These are phyloP conservation scores for Penicillium verhagenii DNA, from an alignment of 495 filamentous ascomycete species.

Conservation along the genomic window DNA sequence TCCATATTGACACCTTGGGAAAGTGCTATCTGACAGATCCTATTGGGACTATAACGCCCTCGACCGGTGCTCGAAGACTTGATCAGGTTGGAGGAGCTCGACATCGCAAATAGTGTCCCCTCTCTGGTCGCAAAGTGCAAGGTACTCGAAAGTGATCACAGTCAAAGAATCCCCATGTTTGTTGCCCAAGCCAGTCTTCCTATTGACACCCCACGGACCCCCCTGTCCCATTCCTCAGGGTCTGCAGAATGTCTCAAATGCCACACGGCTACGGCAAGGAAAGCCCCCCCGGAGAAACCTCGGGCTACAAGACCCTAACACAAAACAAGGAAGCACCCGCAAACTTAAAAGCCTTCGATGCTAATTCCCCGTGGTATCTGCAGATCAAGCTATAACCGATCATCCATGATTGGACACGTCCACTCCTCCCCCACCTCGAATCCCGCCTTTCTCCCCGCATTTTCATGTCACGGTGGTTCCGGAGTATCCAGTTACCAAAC, in stretches of 20 bases:
- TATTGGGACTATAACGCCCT: too few relatives aligned
- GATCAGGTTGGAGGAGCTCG: too few relatives aligned
- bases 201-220: background rate
- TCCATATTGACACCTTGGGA: too few relatives aligned
- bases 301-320: background rate
- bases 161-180: too few relatives aligned
- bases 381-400: background rate
- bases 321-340: background rate
- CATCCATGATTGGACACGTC: background rate
- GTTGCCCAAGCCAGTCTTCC: too few relatives aligned
- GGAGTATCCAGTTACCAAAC: background rate
- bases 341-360: background rate
- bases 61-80: too few relatives aligned
- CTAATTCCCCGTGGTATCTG: background rate
- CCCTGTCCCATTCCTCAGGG: background rate
- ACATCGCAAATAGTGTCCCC: too few relatives aligned
- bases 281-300: background rate
- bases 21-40: too few relatives aligned
- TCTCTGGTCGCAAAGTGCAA: too few relatives aligned
- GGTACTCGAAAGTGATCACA: too few relatives aligned
- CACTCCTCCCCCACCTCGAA: background rate
- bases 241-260: background rate
- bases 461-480: background rate
- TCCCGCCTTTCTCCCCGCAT: background rate
- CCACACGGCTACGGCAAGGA: too few relatives aligned